Evolutionary conservation across 257 asterid species (phyloP), one percentile per base, ranked within the genome.

Genomic region (Ocimum tenuiflorum): DNA sequence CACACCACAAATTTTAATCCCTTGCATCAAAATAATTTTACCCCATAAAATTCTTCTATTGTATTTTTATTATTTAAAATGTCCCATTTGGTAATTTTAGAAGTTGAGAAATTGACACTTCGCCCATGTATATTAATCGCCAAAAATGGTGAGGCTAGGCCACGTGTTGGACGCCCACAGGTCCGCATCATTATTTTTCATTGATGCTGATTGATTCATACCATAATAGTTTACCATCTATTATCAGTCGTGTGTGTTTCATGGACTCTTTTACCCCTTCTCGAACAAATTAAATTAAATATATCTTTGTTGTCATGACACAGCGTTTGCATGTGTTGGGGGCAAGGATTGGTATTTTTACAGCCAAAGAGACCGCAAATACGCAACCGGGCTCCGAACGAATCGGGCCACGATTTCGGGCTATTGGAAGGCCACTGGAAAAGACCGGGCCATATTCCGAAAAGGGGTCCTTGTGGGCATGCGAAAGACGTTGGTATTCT

Each of bases 361-460:
- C 83, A 85, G 87, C 77, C 95, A 83, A 67, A 77, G 96, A 24
- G 98, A 88, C 49, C 45, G 85, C 53, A 91, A 91, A 75, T 91
- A 91, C 13, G 89, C 98, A 17, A 91, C 96, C 4, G 98, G 98
- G 51, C 69, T 74, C 7, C 75, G 98, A 56, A 91, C 94, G 7
- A 91, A 91, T n/a, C 83, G 96, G 52, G 98, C 98, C 14, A 91
- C 98, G 0, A 46, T 69, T 9, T 82, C 96, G 0, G 98, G 98
- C 27, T 91, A 91, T 13, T 91, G 98, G 98, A 91, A 91, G 59
- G 98, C 98, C 20, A 91, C 98, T 0, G 98, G 98, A 20, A 91
- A 91, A 66, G 98, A 91, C 54, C 83, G 91, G 31, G 48, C 84
- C 10, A 52, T 88, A 3, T 4, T 65, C 35, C 78, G 82, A 12